Conservation (phyloP, 495 filamentous ascomycete genomes). For the Alectoria sarmentosa region DNA sequence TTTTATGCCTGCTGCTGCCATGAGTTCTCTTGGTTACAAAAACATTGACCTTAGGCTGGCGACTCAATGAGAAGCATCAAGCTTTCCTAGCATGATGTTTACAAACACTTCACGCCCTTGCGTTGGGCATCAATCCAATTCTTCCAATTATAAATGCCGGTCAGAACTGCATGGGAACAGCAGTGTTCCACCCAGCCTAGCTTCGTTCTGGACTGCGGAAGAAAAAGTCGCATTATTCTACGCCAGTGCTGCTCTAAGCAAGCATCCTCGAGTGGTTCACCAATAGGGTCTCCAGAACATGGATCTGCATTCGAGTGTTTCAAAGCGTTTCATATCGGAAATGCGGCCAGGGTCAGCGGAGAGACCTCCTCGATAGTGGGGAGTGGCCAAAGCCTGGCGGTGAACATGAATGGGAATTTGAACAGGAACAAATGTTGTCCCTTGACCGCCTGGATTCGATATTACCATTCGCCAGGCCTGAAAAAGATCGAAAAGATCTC, state of each 20-base stretch:
- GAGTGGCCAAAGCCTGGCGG: background rate
- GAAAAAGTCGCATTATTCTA: background rate
- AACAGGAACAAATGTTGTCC: no score
- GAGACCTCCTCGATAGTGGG: background rate
- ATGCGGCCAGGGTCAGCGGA: slow-evolving; percentile 8
- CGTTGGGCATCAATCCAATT: slow-evolving; percentile 1
- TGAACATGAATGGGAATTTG: background rate
- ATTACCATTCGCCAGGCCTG: background rate
- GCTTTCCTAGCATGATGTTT: background rate
- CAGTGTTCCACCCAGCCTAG: background rate
- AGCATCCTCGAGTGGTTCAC: slow-evolving; percentile 5
- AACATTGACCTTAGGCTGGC: background rate
- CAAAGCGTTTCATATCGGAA: slow-evolving; percentile 5
- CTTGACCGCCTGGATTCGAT: background rate
- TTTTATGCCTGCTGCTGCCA: background rate
- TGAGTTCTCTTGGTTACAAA: background rate
- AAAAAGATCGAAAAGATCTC: background rate
- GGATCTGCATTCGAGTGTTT: slow-evolving; percentile 8
- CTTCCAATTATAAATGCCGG: background rate
- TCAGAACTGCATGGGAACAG: background rate
- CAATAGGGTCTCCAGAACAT: slow-evolving; percentile 9
- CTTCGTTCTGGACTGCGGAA: background rate
- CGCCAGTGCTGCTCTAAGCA: background rate
- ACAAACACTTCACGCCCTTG: background rate
- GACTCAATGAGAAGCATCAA: background rate